Evolutionary conservation across 169 alveolate genomes (phyloP).

Genomic region (Eimeria necatrix): DNA sequence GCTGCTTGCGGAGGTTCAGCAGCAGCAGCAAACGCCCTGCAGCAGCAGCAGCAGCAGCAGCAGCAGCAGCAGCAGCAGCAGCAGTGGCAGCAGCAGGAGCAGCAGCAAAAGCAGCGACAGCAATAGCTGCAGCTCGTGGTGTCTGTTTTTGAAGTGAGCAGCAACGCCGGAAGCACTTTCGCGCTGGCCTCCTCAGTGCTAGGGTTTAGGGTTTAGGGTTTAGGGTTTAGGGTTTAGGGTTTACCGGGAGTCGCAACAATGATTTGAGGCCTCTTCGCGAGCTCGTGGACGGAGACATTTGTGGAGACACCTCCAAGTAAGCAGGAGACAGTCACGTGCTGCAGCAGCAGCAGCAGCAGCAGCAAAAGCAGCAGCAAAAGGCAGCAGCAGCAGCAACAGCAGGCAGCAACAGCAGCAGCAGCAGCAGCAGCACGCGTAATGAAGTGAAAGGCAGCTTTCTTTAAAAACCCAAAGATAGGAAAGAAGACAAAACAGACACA

Average conservation of each 20-base stretch:
- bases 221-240: not conserved
- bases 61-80: too few species aligned
- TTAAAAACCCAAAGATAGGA: not conserved
- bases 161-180: not conserved
- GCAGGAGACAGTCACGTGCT: not conserved
- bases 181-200: not conserved
- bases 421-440: not conserved
- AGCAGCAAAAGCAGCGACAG: too few species aligned
- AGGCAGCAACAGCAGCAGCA: not conserved
- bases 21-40: slow-evolving; percentile 26
- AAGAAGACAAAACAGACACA: not conserved
- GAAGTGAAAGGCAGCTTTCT: not conserved
- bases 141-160: not conserved
- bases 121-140: not conserved
- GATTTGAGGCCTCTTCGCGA: not conserved
- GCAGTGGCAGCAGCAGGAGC: too few species aligned
- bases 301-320: not conserved
- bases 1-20: not conserved
- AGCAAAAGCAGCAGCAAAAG: not conserved
- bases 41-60: not conserved
- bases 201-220: not conserved
- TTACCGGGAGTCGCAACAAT: not conserved
- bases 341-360: not conserved
- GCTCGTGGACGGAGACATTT: not conserved
- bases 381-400: not conserved